These are phyloP conservation scores for Globisporangium viniferum DNA, from an alignment of 352 stramenopile species.

Conservation along the genomic window DNA sequence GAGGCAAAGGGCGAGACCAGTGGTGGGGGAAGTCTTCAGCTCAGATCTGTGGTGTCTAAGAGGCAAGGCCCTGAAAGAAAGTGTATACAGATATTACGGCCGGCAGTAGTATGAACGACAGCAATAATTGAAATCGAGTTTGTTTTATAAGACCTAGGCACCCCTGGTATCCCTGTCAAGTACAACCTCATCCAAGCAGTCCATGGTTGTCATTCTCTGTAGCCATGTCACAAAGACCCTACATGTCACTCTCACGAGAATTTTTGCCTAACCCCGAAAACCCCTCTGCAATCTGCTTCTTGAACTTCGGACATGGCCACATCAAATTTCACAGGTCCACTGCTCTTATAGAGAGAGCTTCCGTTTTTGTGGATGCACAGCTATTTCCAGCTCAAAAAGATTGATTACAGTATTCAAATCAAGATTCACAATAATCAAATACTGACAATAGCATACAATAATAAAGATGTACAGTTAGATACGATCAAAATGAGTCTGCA, in stretches of 20 bases:
- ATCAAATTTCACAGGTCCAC: background rate
- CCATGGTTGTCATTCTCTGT: slow-evolving; percentile 1
- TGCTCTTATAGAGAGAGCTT: slow-evolving; percentile 13
- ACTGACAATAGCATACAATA: background rate
- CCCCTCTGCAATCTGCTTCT: slow-evolving; percentile 3
- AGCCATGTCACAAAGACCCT: background rate
- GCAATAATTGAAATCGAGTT: background rate
- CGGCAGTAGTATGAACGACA: background rate
- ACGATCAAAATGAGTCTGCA: too few relatives aligned
- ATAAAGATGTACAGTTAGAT: too few relatives aligned
- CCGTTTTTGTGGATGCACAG: background rate
- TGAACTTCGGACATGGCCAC: slow-evolving; percentile 7
- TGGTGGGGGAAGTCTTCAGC: background rate
- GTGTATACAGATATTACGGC: background rate
- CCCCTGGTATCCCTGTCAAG: too few relatives aligned
- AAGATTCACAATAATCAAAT: background rate
- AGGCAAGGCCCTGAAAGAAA: background rate
- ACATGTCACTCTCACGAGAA: background rate
- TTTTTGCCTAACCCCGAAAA: background rate
- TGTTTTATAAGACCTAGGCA: background rate
- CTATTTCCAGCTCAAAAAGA: background rate
- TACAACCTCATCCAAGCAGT: too few relatives aligned
- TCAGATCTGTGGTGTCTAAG: background rate
- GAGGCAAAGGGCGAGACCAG: background rate
- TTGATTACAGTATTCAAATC: background rate